Evolutionary conservation across 176 grass and related monocot genomes (phyloP), one percentile per base, ranked within the genome.

Genomic region (Aegilops speltoides): DNA sequence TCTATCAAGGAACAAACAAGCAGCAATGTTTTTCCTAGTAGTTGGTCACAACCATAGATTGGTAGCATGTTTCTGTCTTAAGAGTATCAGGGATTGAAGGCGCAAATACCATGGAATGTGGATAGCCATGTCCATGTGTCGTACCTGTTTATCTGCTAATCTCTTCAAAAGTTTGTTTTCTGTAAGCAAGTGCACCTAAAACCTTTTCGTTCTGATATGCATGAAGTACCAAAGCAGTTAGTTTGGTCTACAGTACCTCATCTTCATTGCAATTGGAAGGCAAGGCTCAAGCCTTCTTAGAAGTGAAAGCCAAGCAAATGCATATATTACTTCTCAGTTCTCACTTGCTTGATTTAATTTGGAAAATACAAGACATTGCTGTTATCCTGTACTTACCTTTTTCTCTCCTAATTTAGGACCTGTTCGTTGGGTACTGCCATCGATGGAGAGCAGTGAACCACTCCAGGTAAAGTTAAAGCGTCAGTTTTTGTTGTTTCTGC

Each of bases 391-490:
- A 29, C 38, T 76, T 11, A 81, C 67, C 83, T n/a, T 68, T 62
- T 23, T 26, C 14, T 32, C 20, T 20, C 56, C 19, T 77, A 1
- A 69, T 89, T 43, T 77, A 86, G 78, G 83, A 20, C 7, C 41
- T 46, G 16, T 52, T 60, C 26, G 8, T 77, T 77, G 70, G 25
- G 14, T 60, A 34, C 31, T 69, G 67, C 61, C 19, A 36, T 10
- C 62, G 2, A 90, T 90, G 88, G 83, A 86, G 50, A 71, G 70
- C 83, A 33, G 45, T 33, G 83, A 76, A 81, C 83, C 78, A 74
- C 62, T 90, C 75, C 88, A 82, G 88, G 88, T 90, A 77, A 81
- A 77, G 12, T 23, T 29, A 54, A 54, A 26, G 19, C 66, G 56
- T 46, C 17, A 63, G 28, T 78, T 22, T 23, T 70, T 69, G 36